These are phyloP conservation scores for Lactarius indigo DNA, from an alignment of 768 basidiomycete species.

Conservation along the genomic window DNA sequence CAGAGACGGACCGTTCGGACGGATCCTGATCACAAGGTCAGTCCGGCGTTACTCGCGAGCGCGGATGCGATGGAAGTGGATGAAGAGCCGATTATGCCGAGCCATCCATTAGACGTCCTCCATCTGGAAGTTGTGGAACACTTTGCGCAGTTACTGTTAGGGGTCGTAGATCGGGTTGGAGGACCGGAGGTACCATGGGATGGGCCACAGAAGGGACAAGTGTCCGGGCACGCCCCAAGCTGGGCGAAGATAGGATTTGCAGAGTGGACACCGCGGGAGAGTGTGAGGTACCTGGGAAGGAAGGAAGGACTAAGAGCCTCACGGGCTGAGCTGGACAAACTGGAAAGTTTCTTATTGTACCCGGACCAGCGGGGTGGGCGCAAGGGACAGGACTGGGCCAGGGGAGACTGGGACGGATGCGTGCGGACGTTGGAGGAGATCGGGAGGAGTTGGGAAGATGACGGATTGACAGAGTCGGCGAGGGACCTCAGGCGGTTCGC, in stretches of 20 bases:
- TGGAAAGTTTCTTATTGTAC: constrained; percentile 32
- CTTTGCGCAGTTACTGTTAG: constrained; percentile 57
- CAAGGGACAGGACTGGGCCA: constrained; percentile 72
- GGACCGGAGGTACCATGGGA: constrained; percentile 40
- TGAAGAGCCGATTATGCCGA: constrained; percentile 42
- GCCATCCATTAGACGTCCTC: constrained; percentile 60
- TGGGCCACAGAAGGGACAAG: constrained; percentile 32
- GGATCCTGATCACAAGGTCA: constrained; percentile 16
- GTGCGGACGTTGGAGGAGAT: constrained; percentile 45
- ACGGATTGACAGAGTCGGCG: constrained; percentile 49
- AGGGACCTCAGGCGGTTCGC: constrained; percentile 47
- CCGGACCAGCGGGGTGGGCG: constrained; percentile 55
- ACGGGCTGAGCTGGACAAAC: constrained; percentile 5
- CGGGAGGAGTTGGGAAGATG: constrained; percentile 51
- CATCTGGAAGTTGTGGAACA: constrained; percentile 68
- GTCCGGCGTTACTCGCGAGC: constrained; percentile 25
- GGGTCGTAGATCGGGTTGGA: constrained; percentile 53
- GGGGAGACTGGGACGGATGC: constrained; percentile 60
- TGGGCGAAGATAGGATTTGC: constrained; percentile 41
- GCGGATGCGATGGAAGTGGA: constrained; percentile 57
- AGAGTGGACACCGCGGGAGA: constrained; percentile 53
- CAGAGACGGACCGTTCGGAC: constrained; percentile 27
- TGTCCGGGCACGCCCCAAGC: constrained; percentile 57
- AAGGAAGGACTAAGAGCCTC: constrained; percentile 28
- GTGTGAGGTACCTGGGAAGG: constrained; percentile 55